Evolutionary conservation across 2,329 filamentous ascomycete species (phyloP).

Genomic region (Fusarium decemcellulare): DNA sequence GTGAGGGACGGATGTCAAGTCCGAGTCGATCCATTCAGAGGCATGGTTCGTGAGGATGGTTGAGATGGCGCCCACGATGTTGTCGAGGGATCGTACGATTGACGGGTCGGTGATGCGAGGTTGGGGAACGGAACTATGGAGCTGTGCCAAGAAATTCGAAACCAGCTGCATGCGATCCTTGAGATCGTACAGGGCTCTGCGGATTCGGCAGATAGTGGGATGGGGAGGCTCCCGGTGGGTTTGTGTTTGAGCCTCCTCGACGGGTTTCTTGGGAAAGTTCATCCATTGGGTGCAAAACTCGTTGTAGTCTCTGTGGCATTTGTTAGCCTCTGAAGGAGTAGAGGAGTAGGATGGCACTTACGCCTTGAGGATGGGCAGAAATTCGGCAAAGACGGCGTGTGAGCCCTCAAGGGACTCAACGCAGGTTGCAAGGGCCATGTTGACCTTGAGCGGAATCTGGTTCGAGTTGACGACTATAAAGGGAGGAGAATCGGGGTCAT

Average conservation of each 20-base stretch:
- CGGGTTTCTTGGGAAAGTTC: conserved; percentile 12
- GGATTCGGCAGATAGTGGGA: conserved; percentile 29
- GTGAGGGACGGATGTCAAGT: neutral
- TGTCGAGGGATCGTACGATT: conserved; percentile 3
- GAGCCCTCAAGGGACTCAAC: conserved; percentile 24
- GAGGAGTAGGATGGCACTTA: conserved; percentile 6
- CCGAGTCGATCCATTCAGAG: conserved; percentile 44
- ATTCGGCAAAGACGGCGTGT: conserved; percentile 2
- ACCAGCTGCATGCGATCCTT: conserved; percentile 36
- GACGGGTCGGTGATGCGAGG: neutral
- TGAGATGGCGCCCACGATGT: conserved; percentile 29
- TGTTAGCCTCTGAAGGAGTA: neutral
- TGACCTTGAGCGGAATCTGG: conserved; percentile 26
- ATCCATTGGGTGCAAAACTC: conserved; percentile 33
- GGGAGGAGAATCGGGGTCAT: fast-evolving
- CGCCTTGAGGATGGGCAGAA: conserved; percentile 42
- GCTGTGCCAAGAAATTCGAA: conserved; percentile 6
- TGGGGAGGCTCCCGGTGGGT: conserved; percentile 10
- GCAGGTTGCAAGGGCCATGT: conserved; percentile 13
- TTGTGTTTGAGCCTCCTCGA: neutral
- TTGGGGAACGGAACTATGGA: neutral
- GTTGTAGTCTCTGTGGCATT: conserved; percentile 32
- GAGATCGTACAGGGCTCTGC: conserved; percentile 34
- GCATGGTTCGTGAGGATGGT: conserved; percentile 43
- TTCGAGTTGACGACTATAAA: neutral